Base-by-base conservation (phyloP, 495 filamentous ascomycete genomes). In the Annulohypoxylon stygium region DNA sequence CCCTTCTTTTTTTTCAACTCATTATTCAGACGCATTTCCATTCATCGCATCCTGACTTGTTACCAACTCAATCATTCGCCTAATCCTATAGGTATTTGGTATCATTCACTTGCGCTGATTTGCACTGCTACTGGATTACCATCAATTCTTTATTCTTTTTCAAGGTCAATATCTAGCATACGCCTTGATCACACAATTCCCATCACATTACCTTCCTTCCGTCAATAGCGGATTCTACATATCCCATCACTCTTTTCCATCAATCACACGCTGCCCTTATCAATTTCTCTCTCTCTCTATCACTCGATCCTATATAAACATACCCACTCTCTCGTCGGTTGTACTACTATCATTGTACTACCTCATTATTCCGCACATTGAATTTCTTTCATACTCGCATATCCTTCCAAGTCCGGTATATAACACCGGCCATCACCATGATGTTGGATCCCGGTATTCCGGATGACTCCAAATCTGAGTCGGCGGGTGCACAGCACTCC, bases 401-500 rank as follows among this genome's bases (percentile, higher is more conserved):
- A 41, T 9, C 45, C 5, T 43, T 67, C 14, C n/a, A 60, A 64
- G 59, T 16, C 14, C 8, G 4, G 12, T 36, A 8, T 34, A 9
- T 20, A 57, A 2, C 16, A 25, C 33, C 30, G 30, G 5, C 39
- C 18, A 23, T 26, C 26, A 48, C 12, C 48, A 74, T 74, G 62
- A 43, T 41, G 3, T 37, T 51, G 12, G 37, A 67, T 50, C 25
- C 66, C n/a, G 58, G 43, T 14, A 67, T 26, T 54, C 62, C 51
- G 43, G 67, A 74, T 67, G 50, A 25, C 37, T 26, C 37, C 16
- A 54, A 45, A 36, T 25, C 57, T 34, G 18, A 55, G 11, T 20
- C 58, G 14, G 12, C 34, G 2, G 41, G 18, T 14, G 11, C 18
- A 36, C 65, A 36, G 43, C 50, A 55, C 18, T 41, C 55, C 20